A percentile compares a stretch with the other conserved stretches of the same genome.
These are phyloP conservation scores for Ramichloridium luteum DNA, from an alignment of 2,329 filamentous ascomycete species.

Conservation along the genomic window DNA sequence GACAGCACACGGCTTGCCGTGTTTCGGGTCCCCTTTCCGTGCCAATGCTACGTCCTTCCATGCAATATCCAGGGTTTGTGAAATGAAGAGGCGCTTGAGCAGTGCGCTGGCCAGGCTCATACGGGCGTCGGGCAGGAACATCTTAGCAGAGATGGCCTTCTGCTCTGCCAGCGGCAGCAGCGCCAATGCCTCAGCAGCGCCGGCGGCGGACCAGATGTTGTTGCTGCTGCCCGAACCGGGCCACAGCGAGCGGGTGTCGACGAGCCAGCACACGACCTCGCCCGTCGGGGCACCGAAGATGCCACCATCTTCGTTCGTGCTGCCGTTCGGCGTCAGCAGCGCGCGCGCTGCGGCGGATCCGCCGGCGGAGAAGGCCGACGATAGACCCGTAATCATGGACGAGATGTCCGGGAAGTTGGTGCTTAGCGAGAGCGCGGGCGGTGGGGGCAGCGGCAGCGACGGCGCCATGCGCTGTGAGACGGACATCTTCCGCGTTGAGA, in stretches of 20 bases:
- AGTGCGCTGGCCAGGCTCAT: slow-evolving; percentile 61
- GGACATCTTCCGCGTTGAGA: slow-evolving; percentile 12
- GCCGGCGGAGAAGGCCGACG: slow-evolving; percentile 9
- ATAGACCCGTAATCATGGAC: slow-evolving; percentile 13
- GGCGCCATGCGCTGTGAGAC: slow-evolving; percentile 9
- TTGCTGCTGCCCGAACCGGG: slow-evolving; percentile 23
- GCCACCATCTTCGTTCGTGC: background rate
- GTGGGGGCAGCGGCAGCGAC: slow-evolving; percentile 6
- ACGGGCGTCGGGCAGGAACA: slow-evolving; percentile 49
- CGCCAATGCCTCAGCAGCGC: slow-evolving; percentile 31
- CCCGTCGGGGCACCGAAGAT: too few species aligned
- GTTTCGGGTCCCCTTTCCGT: slow-evolving; percentile 39
- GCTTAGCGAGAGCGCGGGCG: slow-evolving; percentile 9
- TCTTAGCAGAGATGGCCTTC: slow-evolving; percentile 43
- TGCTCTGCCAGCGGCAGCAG: slow-evolving; percentile 43
- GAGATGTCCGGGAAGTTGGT: slow-evolving; percentile 13
- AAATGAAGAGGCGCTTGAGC: slow-evolving; percentile 59
- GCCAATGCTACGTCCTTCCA: slow-evolving; percentile 49
- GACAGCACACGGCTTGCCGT: slow-evolving; percentile 41
- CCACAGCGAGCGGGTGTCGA: slow-evolving; percentile 38
- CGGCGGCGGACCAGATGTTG: slow-evolving; percentile 30
- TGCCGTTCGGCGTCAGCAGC: too few species aligned
- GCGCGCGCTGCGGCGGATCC: background rate
- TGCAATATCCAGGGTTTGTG: slow-evolving; percentile 43
- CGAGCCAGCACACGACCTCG: slow-evolving; percentile 35